Percentiles rank a stretch among this genome's conserved stretches.
Evolutionary conservation across 768 basidiomycete species (phyloP).

Genomic region (Clathrus columnatus): DNA sequence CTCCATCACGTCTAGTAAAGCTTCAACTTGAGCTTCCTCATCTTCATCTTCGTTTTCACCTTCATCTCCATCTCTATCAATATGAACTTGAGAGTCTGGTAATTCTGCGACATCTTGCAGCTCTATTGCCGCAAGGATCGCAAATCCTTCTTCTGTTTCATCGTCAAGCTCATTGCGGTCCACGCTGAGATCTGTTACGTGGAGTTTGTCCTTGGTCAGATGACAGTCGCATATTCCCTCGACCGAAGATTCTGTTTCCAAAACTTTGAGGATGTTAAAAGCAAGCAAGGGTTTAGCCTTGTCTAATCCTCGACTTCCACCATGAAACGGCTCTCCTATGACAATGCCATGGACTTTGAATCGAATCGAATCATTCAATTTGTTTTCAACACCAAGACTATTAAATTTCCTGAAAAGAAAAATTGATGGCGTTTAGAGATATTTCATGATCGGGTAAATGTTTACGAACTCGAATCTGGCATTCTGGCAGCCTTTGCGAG

Average conservation of each 20-base stretch:
- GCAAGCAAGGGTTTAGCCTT: conserved; percentile 65
- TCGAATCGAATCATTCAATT: conserved; percentile 42
- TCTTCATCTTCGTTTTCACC: background rate
- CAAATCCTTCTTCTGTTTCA: conserved; percentile 44
- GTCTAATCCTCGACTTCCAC: conserved; percentile 34
- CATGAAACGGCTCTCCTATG: conserved; percentile 54
- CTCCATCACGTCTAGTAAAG: background rate
- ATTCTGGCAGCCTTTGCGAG: conserved; percentile 45
- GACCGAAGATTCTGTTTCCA: conserved; percentile 44
- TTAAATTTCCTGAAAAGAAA: conserved; percentile 1
- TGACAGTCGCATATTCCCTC: conserved; percentile 34
- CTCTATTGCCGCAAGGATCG: conserved; percentile 23
- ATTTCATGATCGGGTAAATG: background rate
- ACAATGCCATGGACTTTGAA: conserved; percentile 50
- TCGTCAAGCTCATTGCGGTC: conserved; percentile 26
- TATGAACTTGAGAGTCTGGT: background rate
- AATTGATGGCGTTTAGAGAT: background rate
- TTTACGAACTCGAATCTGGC: conserved; percentile 38
- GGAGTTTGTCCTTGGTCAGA: conserved; percentile 6
- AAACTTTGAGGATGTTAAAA: conserved; percentile 46
- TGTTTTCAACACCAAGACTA: conserved; percentile 35
- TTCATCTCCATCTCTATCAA: too few relatives aligned
- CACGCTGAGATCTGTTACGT: conserved; percentile 16
- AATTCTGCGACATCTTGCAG: background rate
- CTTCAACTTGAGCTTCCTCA: background rate